A percentile compares a stretch with the other conserved stretches of the same genome.
These are phyloP conservation scores for Coemansia javaensis DNA, from an alignment of 192 early-diverging fungal species.

Conservation along the genomic window DNA sequence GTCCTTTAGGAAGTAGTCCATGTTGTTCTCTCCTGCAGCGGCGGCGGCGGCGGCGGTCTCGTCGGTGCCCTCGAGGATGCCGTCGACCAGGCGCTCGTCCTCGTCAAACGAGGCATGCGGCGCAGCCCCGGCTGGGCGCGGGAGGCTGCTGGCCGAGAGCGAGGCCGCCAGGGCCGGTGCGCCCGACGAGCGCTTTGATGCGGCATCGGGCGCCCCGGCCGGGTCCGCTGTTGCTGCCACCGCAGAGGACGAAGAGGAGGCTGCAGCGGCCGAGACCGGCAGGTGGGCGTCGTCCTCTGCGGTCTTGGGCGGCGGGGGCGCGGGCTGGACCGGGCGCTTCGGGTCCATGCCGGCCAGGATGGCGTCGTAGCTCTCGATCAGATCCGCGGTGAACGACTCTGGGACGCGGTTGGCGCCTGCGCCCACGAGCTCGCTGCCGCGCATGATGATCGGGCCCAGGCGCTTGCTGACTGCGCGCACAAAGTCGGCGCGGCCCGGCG, in stretches of 20 bases:
- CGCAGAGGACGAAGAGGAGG: too few relatives aligned
- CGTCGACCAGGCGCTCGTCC: conserved; percentile 25
- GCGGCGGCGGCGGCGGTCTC: neutral
- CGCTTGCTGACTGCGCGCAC: conserved; percentile 24
- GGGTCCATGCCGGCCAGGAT: conserved; percentile 19
- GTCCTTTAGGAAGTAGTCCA: conserved; percentile 46
- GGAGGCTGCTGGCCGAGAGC: neutral
- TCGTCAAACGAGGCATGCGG: conserved; percentile 28
- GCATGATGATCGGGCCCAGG: conserved; percentile 46
- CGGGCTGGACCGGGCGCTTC: conserved; percentile 27
- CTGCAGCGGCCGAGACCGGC: too few relatives aligned
- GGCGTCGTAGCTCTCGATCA: conserved; percentile 45
- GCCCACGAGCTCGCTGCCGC: conserved; percentile 36
- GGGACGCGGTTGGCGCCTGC: conserved; percentile 33
- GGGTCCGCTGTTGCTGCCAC: too few relatives aligned
- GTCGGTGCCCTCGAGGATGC: conserved; percentile 27
- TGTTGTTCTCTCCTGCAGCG: conserved; percentile 11
- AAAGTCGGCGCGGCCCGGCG: conserved; percentile 16
- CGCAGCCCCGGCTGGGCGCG: conserved; percentile 7
- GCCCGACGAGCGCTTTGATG: conserved; percentile 10
- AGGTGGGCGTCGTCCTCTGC: too few relatives aligned
- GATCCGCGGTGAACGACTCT: conserved; percentile 29
- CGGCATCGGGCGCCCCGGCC: neutral
- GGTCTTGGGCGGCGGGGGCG: conserved; percentile 18
- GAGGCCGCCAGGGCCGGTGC: neutral